phyloP scores from a whole-genome alignment of 495 filamentous ascomycete species.

The Neurospora intermedia region DNA sequence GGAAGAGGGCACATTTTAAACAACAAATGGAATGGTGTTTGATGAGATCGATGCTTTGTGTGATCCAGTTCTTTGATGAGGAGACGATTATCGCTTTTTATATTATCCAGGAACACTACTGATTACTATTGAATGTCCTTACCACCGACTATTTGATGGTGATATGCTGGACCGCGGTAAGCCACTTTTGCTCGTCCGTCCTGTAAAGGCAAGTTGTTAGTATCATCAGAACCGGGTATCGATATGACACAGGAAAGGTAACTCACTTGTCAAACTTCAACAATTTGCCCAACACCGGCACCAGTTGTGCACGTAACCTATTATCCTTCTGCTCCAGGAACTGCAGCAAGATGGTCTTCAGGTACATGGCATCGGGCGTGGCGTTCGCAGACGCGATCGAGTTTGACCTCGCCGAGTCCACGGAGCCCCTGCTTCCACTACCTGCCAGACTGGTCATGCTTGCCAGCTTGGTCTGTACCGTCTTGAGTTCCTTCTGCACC shows the following conservation, averaged over 20 bases:
- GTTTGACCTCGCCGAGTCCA: neutral
- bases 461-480: conserved; percentile 25
- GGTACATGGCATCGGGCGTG: conserved; percentile 68
- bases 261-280: conserved; percentile 84
- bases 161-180: conserved; percentile 53
- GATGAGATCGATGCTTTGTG: neutral
- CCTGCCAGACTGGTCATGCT: neutral
- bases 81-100: neutral
- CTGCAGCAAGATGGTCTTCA: conserved; percentile 92
- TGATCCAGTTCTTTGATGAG: neutral
- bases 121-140: neutral
- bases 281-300: conserved; percentile 84
- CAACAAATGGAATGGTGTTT: neutral
- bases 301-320: conserved; percentile 76
- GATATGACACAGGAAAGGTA: neutral
- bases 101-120: neutral
- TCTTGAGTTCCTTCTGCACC: conserved; percentile 54
- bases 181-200: conserved; percentile 83
- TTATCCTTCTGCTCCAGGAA: conserved; percentile 94
- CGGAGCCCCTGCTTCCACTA: conserved; percentile 13
- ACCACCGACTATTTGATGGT: conserved; percentile 10
- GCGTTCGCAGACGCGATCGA: conserved; percentile 10
- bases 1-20: neutral
- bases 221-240: neutral
- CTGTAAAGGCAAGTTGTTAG: conserved; percentile 29